Percentiles rank a stretch among this genome's conserved stretches.
These are phyloP conservation scores for Hura crepitans DNA, from an alignment of 441 rosid genomes.

Conservation along the genomic window DNA sequence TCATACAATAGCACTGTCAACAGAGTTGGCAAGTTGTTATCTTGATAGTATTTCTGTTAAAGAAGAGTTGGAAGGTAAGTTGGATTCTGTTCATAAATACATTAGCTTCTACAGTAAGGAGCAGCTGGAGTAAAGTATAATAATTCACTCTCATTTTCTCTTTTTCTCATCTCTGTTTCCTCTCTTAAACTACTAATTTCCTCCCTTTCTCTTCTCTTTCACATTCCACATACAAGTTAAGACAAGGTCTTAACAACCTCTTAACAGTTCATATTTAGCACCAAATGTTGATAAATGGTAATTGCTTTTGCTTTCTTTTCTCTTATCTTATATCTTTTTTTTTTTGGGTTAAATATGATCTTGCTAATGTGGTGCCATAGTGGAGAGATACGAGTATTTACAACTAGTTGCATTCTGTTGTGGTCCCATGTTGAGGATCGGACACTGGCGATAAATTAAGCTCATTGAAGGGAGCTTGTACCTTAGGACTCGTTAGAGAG, in stretches of 20 bases:
- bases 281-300: not conserved
- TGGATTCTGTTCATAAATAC: not conserved
- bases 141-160: not conserved
- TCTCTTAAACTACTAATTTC: not conserved
- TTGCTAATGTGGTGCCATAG: not conserved
- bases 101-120: not conserved
- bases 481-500: too few relatives aligned
- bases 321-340: too few relatives aligned
- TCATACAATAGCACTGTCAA: not conserved
- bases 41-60: not conserved
- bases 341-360: slow-evolving; percentile 12
- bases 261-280: not conserved
- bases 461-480: too few relatives aligned
- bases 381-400: not conserved
- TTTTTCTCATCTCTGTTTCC: not conserved
- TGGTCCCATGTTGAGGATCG: too few relatives aligned
- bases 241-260: not conserved
- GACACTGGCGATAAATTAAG: too few relatives aligned
- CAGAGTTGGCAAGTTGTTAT: not conserved
- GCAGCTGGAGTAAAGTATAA: not conserved
- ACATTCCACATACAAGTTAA: not conserved
- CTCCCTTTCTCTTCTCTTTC: not conserved
- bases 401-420: slow-evolving; percentile 4
- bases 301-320: not conserved
- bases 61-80: not conserved